Evolutionary conservation across 2,329 filamentous ascomycete species (phyloP).

Genomic region (Metarhizium guizhouense): DNA sequence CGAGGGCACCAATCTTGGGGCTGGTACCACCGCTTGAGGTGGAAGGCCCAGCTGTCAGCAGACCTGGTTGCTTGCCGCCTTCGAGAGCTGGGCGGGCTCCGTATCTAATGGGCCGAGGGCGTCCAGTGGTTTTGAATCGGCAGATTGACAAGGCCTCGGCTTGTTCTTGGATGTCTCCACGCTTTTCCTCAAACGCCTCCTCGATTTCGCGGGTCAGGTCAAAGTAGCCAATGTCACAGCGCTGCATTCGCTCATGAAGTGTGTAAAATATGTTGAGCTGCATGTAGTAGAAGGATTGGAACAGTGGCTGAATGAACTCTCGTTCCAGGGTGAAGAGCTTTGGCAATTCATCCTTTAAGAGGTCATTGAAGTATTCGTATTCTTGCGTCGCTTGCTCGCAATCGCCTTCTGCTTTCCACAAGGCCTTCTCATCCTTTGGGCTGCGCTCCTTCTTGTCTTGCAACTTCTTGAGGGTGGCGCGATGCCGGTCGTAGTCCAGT

Average conservation of each 20-base stretch:
- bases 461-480: slow-evolving; percentile 77
- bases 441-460: slow-evolving; percentile 97
- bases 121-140: slow-evolving; percentile 84
- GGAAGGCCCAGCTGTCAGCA: slow-evolving; percentile 39
- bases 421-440: slow-evolving; percentile 92
- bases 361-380: slow-evolving; percentile 95
- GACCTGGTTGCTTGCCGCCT: slow-evolving; percentile 35
- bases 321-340: slow-evolving; percentile 83
- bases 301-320: slow-evolving; percentile 92
- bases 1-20: slow-evolving; percentile 26
- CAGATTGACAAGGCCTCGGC: slow-evolving; percentile 79
- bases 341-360: slow-evolving; percentile 91
- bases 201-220: slow-evolving; percentile 85
- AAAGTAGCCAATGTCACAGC: slow-evolving; percentile 95
- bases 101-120: slow-evolving; percentile 51
- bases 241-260: slow-evolving; percentile 95
- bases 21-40: slow-evolving; percentile 8
- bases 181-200: slow-evolving; percentile 82
- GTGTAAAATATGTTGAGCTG: slow-evolving; percentile 99
- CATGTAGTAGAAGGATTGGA: slow-evolving; percentile 99
- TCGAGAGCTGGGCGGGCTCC: slow-evolving; percentile 45
- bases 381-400: slow-evolving; percentile 88
- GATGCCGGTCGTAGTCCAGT: slow-evolving; percentile 88
- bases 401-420: slow-evolving; percentile 92
- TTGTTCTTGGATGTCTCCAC: slow-evolving; percentile 76